Percentiles rank a stretch among this genome's conserved stretches.
Evolutionary conservation across 352 stramenopile species (phyloP).

Genomic region (Phytopythium aichiense): DNA sequence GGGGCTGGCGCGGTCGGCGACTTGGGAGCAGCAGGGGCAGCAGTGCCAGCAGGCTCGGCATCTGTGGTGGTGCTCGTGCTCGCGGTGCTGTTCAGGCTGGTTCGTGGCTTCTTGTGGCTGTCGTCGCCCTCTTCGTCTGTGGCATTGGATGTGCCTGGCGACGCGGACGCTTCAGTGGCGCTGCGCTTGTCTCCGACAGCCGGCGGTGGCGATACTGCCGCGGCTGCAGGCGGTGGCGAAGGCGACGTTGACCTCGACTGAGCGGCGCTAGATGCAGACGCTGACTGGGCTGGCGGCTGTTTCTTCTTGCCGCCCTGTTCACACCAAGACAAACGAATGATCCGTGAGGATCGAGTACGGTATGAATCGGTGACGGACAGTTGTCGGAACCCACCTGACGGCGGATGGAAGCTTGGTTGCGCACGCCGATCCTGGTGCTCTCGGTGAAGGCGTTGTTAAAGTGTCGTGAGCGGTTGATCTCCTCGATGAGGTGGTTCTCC

Average conservation of each 20-base stretch:
- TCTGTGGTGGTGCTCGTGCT: not conserved
- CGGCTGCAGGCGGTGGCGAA: conserved; percentile 9
- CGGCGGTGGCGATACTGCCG: conserved; percentile 11
- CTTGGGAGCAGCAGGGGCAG: not conserved
- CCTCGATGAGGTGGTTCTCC: conserved; percentile 78
- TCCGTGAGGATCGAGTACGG: not conserved
- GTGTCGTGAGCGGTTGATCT: conserved; percentile 73
- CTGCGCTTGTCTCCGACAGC: conserved; percentile 29
- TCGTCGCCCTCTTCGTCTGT: conserved; percentile 11
- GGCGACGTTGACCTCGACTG: conserved; percentile 23
- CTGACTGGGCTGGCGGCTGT: conserved; percentile 7
- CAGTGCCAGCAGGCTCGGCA: not conserved
- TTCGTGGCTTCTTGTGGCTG: conserved; percentile 16
- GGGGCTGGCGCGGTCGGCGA: conserved; percentile 1
- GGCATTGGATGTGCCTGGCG: conserved; percentile 3
- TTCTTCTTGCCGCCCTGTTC: conserved; percentile 25
- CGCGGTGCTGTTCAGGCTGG: not conserved
- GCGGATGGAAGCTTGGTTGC: conserved; percentile 61
- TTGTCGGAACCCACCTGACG: conserved; percentile 24
- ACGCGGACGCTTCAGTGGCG: conserved; percentile 6
- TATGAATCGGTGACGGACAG: not conserved
- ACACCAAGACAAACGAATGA: not conserved
- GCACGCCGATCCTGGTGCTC: conserved; percentile 63
- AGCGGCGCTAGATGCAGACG: not conserved
- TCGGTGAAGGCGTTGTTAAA: conserved; percentile 82